Evolutionary conservation across 2,329 filamentous ascomycete genomes (phyloP), one percentile per base, ranked within the genome.

Genomic region (Coleophoma crateriformis): DNA sequence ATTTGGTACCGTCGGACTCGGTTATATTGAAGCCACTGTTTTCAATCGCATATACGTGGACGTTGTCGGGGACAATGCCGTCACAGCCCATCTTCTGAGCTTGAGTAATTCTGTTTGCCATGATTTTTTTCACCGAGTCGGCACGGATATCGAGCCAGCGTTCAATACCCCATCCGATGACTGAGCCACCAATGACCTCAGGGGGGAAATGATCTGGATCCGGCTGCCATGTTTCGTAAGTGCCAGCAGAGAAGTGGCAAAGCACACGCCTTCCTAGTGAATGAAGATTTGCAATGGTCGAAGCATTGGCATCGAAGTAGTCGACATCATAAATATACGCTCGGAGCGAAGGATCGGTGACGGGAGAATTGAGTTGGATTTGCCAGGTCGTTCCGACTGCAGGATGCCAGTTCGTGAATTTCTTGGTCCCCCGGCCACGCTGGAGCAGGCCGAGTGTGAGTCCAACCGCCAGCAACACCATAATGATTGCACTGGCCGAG

Each of bases 241-340:
- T 44, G 14, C 41, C 41, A 44, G 41, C 41, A 14, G 41, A 44
- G n/a, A 44, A 44, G 32, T 44, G 41, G 12, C 41, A 44, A 13
- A 44, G 22, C 5, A 44, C 41, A 7, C 41, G 41, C 13, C 41
- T 2, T 7, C 41, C 41, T 27, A 33, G 15, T 12, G 41, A 27
- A 14, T 44, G 41, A 33, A 44, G 27, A 32, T 44, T 27, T 6
- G 41, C 19, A 14, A 44, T 33, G n/a, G 19, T 33, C 7, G 19
- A 32, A 7, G 19, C 41, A 11, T 44, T 44, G 20, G 22, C 32
- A 14, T 44, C 20, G 14, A 44, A 44, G 12, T 14, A 33, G 14
- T 44, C 41, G 20, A 44, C 15, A n/a, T 44, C 41, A n/a, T 32
- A 44, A 13, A 44, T n/a, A 33, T 32, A 44, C 14, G 41, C 41